Evolutionary conservation across 208 protist species (phyloP), one percentile per base, ranked within the genome.

Genomic region (Crithidia expoeki): DNA sequence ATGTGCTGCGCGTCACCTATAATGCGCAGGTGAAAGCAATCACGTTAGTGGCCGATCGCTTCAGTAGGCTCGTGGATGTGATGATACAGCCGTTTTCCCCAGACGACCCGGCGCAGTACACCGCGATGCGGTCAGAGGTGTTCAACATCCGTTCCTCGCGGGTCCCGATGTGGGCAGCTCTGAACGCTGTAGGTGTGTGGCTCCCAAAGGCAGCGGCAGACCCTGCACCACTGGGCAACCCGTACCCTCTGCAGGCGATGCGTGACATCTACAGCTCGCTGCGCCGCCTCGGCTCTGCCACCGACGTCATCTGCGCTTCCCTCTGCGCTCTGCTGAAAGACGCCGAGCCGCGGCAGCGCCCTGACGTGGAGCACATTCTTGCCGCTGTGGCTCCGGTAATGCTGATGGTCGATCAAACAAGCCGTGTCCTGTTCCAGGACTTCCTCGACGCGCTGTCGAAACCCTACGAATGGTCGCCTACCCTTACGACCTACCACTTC

Each of bases 191-290:
- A 3, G 74, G 72, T 25, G 55, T n/a, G 21, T 84, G 76, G 74
- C 34, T 91, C 0, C 71, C 72, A 17, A 80, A 80, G 44, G 85
- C 80, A 5, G 76, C 76, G 1, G 40, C 53, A 14, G 79, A 91
- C 47, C 85, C 85, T 12, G 79, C 74, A 1, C 65, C 79, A 33
- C 79, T 73, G 52, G 85, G 85, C 49, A 63, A 64, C 38, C 68
- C 78, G 19, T 91, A 86, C 59, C 85, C 85, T 1, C 53, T 69
- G 33, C 58, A 59, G 32, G 67, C 59, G 32, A 82, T 86, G 70
- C 71, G 76, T 5, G 81, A 80, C 59, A 72, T 86, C n/a, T 73
- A 70, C 60, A 84, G 80, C 56, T 84, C 83, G 19, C 65, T 90
- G 57, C 80, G 78, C 21, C 84, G 80, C 21, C 62, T 90, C 1